Percentiles rank a stretch among this genome's conserved stretches.
Conservation (phyloP, 2,329 filamentous ascomycete species). For the Mollisiaceae sp. region DNA sequence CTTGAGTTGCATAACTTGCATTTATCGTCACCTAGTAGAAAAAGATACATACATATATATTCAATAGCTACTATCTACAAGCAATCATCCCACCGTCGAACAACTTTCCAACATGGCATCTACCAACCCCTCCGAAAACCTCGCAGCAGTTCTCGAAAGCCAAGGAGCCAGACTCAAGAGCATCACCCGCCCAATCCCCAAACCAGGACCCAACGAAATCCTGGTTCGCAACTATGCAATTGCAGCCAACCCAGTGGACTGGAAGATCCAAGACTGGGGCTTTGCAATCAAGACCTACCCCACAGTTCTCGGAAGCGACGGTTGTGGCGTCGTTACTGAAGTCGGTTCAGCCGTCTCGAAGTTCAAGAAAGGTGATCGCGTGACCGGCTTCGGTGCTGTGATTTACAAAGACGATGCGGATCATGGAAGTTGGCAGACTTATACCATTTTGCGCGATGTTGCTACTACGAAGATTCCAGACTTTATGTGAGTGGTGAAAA, state of each 20-base stretch:
- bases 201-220: slow-evolving; percentile 39
- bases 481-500: slow-evolving; percentile 18
- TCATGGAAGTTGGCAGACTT: slow-evolving; percentile 49
- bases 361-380: slow-evolving; percentile 44
- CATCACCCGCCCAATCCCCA: slow-evolving; percentile 44
- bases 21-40: background rate
- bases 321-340: slow-evolving; percentile 24
- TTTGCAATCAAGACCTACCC: slow-evolving; percentile 38
- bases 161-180: slow-evolving; percentile 43
- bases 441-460: slow-evolving; percentile 49
- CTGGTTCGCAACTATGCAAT: slow-evolving; percentile 44
- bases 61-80: background rate
- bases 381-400: slow-evolving; percentile 51
- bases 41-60: background rate
- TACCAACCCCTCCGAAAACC: slow-evolving; percentile 18
- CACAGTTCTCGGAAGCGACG: slow-evolving; percentile 44
- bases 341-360: slow-evolving; percentile 28
- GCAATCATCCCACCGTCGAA: background rate
- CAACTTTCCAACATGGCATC: background rate
- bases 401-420: slow-evolving; percentile 46
- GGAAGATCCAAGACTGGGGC: slow-evolving; percentile 41
- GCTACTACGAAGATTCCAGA: slow-evolving; percentile 42
- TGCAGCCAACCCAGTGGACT: slow-evolving; percentile 48
- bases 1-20: no score
- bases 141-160: slow-evolving; percentile 33